Conservation (phyloP, 176 grass and related monocot species). For the Saccharum spontaneum region DNA sequence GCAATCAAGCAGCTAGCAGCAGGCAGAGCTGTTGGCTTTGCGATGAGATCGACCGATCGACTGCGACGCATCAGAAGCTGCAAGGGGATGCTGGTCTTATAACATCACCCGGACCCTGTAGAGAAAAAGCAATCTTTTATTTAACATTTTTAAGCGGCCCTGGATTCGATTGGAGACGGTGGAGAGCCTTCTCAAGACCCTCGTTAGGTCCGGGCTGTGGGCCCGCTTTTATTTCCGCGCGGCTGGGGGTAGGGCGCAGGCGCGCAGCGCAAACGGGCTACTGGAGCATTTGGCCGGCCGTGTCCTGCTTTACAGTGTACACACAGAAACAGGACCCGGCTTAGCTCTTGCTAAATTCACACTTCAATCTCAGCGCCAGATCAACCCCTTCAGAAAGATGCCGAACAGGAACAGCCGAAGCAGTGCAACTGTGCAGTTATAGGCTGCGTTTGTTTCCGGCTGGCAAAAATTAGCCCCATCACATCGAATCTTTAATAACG, state of each 20-base stretch:
- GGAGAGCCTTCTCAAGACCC: not conserved
- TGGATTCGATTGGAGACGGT: slow-evolving; percentile 16
- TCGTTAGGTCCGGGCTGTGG: not conserved
- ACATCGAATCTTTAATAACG: too few relatives aligned
- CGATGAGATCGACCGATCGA: not conserved
- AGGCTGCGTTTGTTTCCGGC: too few relatives aligned
- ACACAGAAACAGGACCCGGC: not conserved
- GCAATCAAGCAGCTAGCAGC: not conserved
- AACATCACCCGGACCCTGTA: not conserved
- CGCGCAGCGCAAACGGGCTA: not conserved
- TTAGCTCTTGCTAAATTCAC: not conserved
- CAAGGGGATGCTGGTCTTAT: not conserved
- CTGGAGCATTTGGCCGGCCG: not conserved
- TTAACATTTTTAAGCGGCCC: not conserved
- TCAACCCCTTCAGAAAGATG: too few relatives aligned
- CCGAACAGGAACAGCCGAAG: too few relatives aligned
- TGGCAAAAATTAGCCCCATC: too few relatives aligned
- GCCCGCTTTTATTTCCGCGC: slow-evolving; percentile 13
- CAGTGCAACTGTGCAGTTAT: too few relatives aligned
- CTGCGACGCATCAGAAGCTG: not conserved
- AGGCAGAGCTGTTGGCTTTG: not conserved
- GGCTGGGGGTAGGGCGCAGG: not conserved
- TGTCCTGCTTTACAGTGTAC: not conserved
- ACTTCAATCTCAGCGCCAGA: not conserved
- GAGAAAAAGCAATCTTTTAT: not conserved